phyloP scores from a whole-genome alignment of 305 asterid species.

The Withania somnifera region DNA sequence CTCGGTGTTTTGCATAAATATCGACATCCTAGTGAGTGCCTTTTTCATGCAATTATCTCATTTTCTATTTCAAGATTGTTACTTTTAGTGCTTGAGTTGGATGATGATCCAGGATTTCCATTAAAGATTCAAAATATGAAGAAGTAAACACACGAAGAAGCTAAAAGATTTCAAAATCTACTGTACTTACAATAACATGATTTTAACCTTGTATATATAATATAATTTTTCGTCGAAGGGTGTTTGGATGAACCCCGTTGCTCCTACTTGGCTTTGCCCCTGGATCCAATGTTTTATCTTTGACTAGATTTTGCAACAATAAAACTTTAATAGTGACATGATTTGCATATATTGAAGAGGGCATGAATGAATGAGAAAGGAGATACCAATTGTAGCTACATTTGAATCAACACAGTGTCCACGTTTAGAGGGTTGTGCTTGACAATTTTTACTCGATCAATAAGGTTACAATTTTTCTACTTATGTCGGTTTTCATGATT shows the following conservation, averaged over 20 bases:
- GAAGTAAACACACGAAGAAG: too few species aligned
- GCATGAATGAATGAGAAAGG: not conserved
- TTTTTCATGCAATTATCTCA: not conserved
- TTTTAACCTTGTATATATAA: too few species aligned
- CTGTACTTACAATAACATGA: too few species aligned
- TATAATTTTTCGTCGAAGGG: too few species aligned
- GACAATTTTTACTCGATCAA: not conserved
- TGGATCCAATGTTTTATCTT: not conserved
- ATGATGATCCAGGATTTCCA: too few species aligned
- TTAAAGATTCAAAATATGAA: too few species aligned
- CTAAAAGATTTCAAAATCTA: too few species aligned
- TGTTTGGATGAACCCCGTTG: too few species aligned
- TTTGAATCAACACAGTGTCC: not conserved
- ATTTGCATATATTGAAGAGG: not conserved
- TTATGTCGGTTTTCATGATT: not conserved
- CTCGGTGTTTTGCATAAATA: conserved; percentile 58
- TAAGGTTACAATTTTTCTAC: not conserved
- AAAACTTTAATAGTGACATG: not conserved
- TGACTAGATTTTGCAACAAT: not conserved
- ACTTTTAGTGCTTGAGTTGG: not conserved
- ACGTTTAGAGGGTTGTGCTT: too few species aligned
- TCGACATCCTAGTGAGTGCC: conserved; percentile 56
- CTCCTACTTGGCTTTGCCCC: too few species aligned
- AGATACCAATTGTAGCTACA: not conserved
- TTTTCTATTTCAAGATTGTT: not conserved